phyloP scores from a whole-genome alignment of 345 rosid species.

The Abelmoschus esculentus region DNA sequence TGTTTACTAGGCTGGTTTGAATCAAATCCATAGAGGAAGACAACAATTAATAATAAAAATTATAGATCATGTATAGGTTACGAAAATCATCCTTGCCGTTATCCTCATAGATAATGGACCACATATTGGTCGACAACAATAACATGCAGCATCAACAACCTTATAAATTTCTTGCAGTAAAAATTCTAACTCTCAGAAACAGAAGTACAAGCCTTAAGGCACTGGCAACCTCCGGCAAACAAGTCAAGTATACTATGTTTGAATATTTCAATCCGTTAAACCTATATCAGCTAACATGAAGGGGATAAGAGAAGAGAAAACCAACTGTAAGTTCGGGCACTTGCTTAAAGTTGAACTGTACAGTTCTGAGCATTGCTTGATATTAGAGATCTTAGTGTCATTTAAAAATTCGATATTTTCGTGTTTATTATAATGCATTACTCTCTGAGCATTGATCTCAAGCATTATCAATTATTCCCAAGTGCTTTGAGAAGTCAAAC shows the following conservation, averaged over 20 bases:
- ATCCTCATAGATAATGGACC: slow-evolving; percentile 15
- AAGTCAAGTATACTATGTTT: background rate
- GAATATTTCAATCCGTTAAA: slow-evolving; percentile 27
- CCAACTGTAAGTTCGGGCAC: background rate
- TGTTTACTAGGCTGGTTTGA: slow-evolving; percentile 31
- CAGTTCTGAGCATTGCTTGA: slow-evolving; percentile 69
- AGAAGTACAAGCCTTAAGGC: background rate
- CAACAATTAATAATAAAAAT: background rate
- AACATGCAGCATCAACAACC: background rate
- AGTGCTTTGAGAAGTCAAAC: too few relatives aligned
- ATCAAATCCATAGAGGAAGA: background rate
- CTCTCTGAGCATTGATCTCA: too few relatives aligned
- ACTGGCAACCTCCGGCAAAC: background rate
- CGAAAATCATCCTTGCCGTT: background rate
- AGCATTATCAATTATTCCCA: too few relatives aligned
- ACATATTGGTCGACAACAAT: too few relatives aligned
- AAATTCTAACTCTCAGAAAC: background rate
- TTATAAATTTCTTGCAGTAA: background rate
- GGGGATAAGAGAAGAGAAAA: slow-evolving; percentile 25
- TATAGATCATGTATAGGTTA: background rate
- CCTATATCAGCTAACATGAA: slow-evolving; percentile 3
- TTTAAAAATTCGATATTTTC: background rate
- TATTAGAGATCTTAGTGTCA: background rate
- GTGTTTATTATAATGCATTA: background rate
- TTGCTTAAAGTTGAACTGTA: slow-evolving; percentile 6